A percentile compares a stretch with the other conserved stretches of the same genome.
Evolutionary conservation across 352 stramenopile genomes (phyloP).

Genomic region (Phytophthora meadii): DNA sequence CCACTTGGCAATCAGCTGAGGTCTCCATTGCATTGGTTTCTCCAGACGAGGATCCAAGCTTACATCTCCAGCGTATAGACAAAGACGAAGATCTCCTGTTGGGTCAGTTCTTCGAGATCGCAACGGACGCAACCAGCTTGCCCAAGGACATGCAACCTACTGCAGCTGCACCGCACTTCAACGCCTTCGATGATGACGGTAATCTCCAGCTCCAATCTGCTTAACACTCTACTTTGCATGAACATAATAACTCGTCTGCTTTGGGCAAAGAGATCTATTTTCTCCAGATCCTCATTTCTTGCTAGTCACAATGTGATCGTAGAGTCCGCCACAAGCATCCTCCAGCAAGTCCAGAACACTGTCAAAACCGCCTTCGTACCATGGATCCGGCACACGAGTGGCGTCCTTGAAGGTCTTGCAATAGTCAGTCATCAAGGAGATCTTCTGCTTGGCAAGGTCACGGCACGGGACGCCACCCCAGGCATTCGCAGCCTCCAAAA

Average conservation of each 20-base stretch:
- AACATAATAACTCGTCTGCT: not conserved
- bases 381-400: constrained; percentile 79
- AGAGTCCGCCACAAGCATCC: constrained; percentile 85
- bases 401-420: constrained; percentile 72
- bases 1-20: constrained; percentile 5
- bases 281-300: constrained; percentile 10
- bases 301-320: constrained; percentile 50
- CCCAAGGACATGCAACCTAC: constrained; percentile 12
- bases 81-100: constrained; percentile 17
- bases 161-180: constrained; percentile 30
- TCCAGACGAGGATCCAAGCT: constrained; percentile 23
- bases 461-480: constrained; percentile 76
- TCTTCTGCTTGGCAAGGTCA: constrained; percentile 65
- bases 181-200: constrained; percentile 37
- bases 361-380: constrained; percentile 92
- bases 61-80: constrained; percentile 15
- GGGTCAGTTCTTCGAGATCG: constrained; percentile 7
- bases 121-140: constrained; percentile 7
- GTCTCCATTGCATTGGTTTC: constrained; percentile 22
- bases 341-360: constrained; percentile 90
- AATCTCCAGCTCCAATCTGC: constrained; percentile 29
- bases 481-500: constrained; percentile 80
- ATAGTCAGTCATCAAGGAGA: constrained; percentile 86
- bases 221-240: constrained; percentile 11
- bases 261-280: constrained; percentile 10